These are phyloP conservation scores for Tetracladium setigerum DNA, from an alignment of 495 filamentous ascomycete genomes.

Conservation along the genomic window DNA sequence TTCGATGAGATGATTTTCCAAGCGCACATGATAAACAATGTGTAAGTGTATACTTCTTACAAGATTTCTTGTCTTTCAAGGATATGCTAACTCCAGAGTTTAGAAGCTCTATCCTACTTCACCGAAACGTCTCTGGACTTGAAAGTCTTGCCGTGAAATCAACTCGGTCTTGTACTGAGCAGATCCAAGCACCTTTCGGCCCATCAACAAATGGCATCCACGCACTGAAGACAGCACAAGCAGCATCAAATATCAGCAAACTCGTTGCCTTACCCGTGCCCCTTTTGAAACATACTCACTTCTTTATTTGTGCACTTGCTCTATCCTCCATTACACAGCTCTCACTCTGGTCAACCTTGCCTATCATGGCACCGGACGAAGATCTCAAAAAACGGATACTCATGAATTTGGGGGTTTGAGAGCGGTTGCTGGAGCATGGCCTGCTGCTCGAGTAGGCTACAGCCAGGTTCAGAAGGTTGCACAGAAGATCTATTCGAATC, in stretches of 20 bases:
- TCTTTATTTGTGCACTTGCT: conserved; percentile 77
- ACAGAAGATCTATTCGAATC: conserved; percentile 47
- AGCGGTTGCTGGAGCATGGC: conserved; percentile 62
- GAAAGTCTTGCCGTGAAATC: conserved; percentile 40
- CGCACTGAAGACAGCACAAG: conserved; percentile 67
- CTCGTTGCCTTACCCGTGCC: conserved; percentile 70
- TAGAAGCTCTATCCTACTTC: conserved; percentile 54
- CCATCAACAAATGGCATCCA: conserved; percentile 51
- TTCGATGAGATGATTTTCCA: conserved; percentile 89
- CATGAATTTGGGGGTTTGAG: conserved; percentile 76
- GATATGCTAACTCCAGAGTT: neutral
- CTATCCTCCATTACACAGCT: conserved; percentile 53
- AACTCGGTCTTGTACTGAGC: conserved; percentile 46
- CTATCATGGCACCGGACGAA: conserved; percentile 43
- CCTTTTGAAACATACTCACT: conserved; percentile 68
- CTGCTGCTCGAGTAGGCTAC: conserved; percentile 60
- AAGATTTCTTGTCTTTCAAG: neutral
- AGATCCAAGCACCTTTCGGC: conserved; percentile 40
- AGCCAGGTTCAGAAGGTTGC: conserved; percentile 61
- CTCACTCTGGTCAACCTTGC: conserved; percentile 46
- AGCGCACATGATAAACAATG: conserved; percentile 71
- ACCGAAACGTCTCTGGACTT: conserved; percentile 56
- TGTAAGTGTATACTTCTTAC: conserved; percentile 27
- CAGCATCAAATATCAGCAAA: conserved; percentile 64
- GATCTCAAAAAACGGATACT: conserved; percentile 68